These are phyloP conservation scores for Boeremia exigua DNA, from an alignment of 2,329 filamentous ascomycete species.

Conservation along the genomic window DNA sequence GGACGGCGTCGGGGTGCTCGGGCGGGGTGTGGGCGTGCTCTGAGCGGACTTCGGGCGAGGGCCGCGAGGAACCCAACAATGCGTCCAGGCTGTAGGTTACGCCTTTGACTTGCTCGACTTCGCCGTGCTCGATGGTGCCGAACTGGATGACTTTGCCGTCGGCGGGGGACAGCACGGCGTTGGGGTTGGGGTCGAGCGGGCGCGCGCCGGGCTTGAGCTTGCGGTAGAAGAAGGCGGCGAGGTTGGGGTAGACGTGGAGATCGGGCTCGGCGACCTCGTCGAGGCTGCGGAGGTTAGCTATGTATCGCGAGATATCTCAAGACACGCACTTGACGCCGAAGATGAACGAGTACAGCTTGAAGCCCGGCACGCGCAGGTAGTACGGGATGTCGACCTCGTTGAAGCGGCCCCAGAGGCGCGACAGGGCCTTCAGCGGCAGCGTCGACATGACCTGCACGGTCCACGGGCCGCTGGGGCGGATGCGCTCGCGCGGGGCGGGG, in stretches of 20 bases:
- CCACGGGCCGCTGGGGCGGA: conserved; percentile 87
- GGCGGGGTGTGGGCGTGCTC: conserved; percentile 36
- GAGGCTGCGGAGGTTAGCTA: conserved; percentile 59
- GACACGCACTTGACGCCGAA: conserved; percentile 77
- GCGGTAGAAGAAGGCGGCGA: conserved; percentile 97
- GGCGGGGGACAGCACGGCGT: conserved; percentile 83
- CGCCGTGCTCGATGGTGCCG: conserved; percentile 87
- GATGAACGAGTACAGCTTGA: conserved; percentile 87
- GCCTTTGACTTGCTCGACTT: conserved; percentile 98
- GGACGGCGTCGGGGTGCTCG: conserved; percentile 68
- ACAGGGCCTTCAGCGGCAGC: conserved; percentile 87
- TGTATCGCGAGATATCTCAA: conserved; percentile 45
- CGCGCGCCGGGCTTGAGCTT: conserved; percentile 87
- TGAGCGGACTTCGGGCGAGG: conserved; percentile 51
- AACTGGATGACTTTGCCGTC: conserved; percentile 93
- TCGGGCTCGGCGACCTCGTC: conserved; percentile 88
- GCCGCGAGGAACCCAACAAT: conserved; percentile 67
- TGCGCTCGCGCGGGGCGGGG: conserved; percentile 63
- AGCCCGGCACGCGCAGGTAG: conserved; percentile 84
- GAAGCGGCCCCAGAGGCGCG: conserved; percentile 86
- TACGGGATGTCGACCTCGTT: conserved; percentile 90
- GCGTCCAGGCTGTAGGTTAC: conserved; percentile 98
- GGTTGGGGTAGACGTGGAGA: conserved; percentile 86
- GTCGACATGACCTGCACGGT: conserved; percentile 94
- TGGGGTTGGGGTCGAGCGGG: conserved; percentile 80